Conservation (phyloP, 345 rosid species). For the Schrenkiella parvula region DNA sequence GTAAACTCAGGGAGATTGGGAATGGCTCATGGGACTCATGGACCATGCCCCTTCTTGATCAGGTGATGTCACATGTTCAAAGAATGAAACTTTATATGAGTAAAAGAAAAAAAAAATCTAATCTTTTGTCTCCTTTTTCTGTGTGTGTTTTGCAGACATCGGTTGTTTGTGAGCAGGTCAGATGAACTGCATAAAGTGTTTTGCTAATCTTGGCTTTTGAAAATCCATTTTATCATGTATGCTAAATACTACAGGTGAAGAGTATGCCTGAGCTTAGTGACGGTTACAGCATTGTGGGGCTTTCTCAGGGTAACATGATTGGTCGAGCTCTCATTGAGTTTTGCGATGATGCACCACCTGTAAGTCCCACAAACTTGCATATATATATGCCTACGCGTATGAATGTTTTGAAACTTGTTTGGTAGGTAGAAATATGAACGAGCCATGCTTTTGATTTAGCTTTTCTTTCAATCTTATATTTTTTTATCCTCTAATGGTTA, state of each 20-base stretch:
- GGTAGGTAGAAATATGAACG: not conserved
- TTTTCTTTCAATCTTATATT: not conserved
- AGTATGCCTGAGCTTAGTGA: slow-evolving; percentile 59
- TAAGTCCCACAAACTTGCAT: slow-evolving; percentile 33
- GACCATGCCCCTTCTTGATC: slow-evolving; percentile 75
- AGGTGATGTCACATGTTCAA: slow-evolving; percentile 39
- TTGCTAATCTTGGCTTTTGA: not conserved
- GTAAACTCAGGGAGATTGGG: slow-evolving; percentile 64
- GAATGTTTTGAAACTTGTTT: not conserved
- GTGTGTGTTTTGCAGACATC: slow-evolving; percentile 55
- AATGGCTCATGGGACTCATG: slow-evolving; percentile 94
- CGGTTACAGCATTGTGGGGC: slow-evolving; percentile 82
- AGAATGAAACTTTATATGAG: not conserved
- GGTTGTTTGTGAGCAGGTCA: slow-evolving; percentile 82
- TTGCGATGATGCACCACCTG: slow-evolving; percentile 82
- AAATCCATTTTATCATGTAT: not conserved
- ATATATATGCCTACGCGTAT: not conserved
- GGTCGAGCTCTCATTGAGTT: slow-evolving; percentile 76
- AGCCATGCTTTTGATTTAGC: not conserved
- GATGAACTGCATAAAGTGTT: slow-evolving; percentile 20
- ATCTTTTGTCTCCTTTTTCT: not conserved
- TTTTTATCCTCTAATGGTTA: not conserved
- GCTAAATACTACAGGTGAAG: slow-evolving; percentile 48
- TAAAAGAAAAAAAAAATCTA: not conserved
- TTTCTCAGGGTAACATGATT: slow-evolving; percentile 84